A percentile compares a stretch with the other conserved stretches of the same genome.
These are phyloP conservation scores for Stenogyne calaminthoides DNA, from an alignment of 305 asterid species.

Conservation along the genomic window DNA sequence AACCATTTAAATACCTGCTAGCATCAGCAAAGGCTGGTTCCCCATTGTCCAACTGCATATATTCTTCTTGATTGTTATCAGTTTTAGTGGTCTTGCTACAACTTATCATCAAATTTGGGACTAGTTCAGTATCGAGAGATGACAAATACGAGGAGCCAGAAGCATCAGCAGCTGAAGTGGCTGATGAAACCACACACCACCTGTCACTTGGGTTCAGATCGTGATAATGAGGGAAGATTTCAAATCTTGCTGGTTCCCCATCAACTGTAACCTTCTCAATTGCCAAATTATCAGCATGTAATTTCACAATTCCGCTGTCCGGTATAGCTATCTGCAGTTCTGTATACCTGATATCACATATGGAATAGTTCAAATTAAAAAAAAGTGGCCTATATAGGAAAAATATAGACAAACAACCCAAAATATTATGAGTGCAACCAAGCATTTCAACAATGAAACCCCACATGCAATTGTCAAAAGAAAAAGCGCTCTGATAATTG, in stretches of 20 bases:
- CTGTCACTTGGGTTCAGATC: conserved; percentile 85
- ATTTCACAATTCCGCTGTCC: conserved; percentile 91
- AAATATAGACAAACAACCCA: background rate
- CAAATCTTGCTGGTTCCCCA: conserved; percentile 87
- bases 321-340: conserved; percentile 89
- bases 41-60: conserved; percentile 49
- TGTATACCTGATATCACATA: conserved; percentile 65
- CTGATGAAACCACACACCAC: conserved; percentile 97
- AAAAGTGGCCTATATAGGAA: background rate
- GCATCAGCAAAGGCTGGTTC: conserved; percentile 54
- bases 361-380: conserved; percentile 16
- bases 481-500: background rate
- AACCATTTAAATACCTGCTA: conserved; percentile 57
- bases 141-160: conserved; percentile 96
- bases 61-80: conserved; percentile 50
- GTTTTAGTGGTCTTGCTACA: conserved; percentile 66
- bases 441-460: conserved; percentile 9
- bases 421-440: conserved; percentile 8
- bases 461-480: conserved; percentile 7
- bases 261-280: conserved; percentile 93
- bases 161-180: conserved; percentile 97
- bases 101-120: conserved; percentile 95
- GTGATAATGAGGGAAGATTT: conserved; percentile 92
- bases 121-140: conserved; percentile 82
- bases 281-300: conserved; percentile 96